phyloP scores from a whole-genome alignment of 1,284 basidiomycete species.

The Papiliotrema flavescens region DNA sequence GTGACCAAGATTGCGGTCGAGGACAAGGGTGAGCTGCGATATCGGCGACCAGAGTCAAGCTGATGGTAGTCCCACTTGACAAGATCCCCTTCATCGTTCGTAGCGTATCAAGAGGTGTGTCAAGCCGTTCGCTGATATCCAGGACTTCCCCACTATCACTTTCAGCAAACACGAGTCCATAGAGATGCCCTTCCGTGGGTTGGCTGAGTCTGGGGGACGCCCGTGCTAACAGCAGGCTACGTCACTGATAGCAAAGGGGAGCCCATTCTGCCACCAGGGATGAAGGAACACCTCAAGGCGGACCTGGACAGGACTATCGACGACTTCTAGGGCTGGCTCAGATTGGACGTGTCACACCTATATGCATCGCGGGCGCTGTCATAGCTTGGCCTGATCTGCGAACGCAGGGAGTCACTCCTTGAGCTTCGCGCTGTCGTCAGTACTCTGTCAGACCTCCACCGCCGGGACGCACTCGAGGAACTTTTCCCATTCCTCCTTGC shows the following conservation, averaged over 20 bases:
- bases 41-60: not conserved
- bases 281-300: slow-evolving; percentile 75
- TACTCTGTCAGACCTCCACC: not conserved
- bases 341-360: not conserved
- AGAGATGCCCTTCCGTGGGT: slow-evolving; percentile 89
- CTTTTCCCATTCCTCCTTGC: slow-evolving; percentile 75
- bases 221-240: slow-evolving; percentile 45
- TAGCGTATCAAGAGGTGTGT: not conserved
- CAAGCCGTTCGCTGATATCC: slow-evolving; percentile 1
- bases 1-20: slow-evolving; percentile 85
- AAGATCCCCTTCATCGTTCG: slow-evolving; percentile 69
- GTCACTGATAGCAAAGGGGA: slow-evolving; percentile 48
- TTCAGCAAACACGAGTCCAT: slow-evolving; percentile 82
- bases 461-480: slow-evolving; percentile 57
- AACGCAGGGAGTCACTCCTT: not conserved
- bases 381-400: not conserved
- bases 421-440: not conserved
- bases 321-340: slow-evolving; percentile 29
- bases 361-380: not conserved
- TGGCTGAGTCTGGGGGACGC: not conserved
- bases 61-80: slow-evolving; percentile 57
- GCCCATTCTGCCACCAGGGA: slow-evolving; percentile 81
- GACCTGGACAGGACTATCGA: slow-evolving; percentile 86
- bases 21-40: slow-evolving; percentile 59
- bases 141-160: slow-evolving; percentile 81